These are phyloP conservation scores for Globomyces sp. DNA, from an alignment of 371 early-diverging fungal genomes.

Conservation along the genomic window DNA sequence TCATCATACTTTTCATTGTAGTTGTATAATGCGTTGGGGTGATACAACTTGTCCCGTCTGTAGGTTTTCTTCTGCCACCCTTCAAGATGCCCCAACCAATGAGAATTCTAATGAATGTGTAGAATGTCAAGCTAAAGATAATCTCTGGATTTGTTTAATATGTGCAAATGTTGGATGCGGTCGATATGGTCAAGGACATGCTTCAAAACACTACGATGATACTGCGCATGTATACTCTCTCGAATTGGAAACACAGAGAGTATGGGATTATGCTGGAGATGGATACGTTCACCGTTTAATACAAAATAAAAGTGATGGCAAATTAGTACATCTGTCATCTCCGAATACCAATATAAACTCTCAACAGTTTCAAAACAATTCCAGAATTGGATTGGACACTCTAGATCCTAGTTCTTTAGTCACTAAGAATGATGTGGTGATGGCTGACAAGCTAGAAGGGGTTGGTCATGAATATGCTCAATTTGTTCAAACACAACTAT, in stretches of 20 bases:
- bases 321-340: constrained; percentile 81
- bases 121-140: constrained; percentile 66
- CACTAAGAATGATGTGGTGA: constrained; percentile 10
- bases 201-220: constrained; percentile 76
- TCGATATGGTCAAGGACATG: constrained; percentile 76
- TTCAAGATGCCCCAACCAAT: background rate
- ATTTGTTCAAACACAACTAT: constrained; percentile 76
- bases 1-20: constrained; percentile 91
- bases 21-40: constrained; percentile 86
- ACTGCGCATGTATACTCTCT: constrained; percentile 82
- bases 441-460: constrained; percentile 68
- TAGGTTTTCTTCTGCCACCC: constrained; percentile 57
- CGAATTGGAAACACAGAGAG: constrained; percentile 90
- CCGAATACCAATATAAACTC: constrained; percentile 32
- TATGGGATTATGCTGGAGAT: constrained; percentile 97
- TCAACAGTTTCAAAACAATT: background rate
- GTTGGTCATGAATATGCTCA: constrained; percentile 73
- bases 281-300: constrained; percentile 92
- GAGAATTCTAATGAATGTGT: constrained; percentile 61
- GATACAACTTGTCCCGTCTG: constrained; percentile 91
- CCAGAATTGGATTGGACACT: constrained; percentile 15
- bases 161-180: constrained; percentile 75
- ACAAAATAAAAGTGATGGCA: constrained; percentile 85
- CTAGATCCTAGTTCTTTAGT: background rate
- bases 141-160: constrained; percentile 93